Base-by-base conservation (phyloP, 2,329 filamentous ascomycete species). In the Alternaria postmessia region DNA sequence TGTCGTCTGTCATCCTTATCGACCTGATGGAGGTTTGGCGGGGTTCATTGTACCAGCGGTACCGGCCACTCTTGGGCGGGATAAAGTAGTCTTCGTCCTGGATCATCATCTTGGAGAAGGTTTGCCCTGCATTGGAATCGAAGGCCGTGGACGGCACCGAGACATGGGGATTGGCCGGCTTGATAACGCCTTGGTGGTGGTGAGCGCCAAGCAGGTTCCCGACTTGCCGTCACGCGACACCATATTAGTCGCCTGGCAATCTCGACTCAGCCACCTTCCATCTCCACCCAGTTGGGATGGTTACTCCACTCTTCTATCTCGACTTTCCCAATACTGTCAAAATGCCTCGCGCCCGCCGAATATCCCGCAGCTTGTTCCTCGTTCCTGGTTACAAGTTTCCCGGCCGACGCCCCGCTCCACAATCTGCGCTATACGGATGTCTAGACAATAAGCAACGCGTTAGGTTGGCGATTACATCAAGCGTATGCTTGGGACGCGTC, bases 201-300 rank as follows among this genome's bases (percentile, higher is more conserved):
- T 54, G 48, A 48, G 20, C 22, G 59, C 55, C 54, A 58, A 58
- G 53, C 43, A 44, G 49, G 48, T 44, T 46, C 48, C 52, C 51
- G 49, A 52, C 49, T 52, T 36, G 28, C 53, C 57, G 53, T 60
- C 57, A 62, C 56, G 52, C 60, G 60, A 62, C 60, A 55, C 51
- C 26, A 30, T 8, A 34, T 49, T 59, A 54, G 57, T 51, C 52
- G 57, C 44, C 52, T 59, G 57, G 51, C 49, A 59, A 56, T 56
- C 44, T 59, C 57, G 57, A 60, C 57, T 60, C 57, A 61, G 58
- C 54, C 56, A 59, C 51, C 56, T 39, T 55, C 51, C 60, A 62
- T 62, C 60, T 53, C 60, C 56, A 62, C 60, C 52, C 51, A 36
- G 56, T 55, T 54, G 46, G 56, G 42, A 57, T 38, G 47, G 12